Base-by-base conservation (phyloP, 1,284 basidiomycete species). In the Jaminaea rosea region DNA sequence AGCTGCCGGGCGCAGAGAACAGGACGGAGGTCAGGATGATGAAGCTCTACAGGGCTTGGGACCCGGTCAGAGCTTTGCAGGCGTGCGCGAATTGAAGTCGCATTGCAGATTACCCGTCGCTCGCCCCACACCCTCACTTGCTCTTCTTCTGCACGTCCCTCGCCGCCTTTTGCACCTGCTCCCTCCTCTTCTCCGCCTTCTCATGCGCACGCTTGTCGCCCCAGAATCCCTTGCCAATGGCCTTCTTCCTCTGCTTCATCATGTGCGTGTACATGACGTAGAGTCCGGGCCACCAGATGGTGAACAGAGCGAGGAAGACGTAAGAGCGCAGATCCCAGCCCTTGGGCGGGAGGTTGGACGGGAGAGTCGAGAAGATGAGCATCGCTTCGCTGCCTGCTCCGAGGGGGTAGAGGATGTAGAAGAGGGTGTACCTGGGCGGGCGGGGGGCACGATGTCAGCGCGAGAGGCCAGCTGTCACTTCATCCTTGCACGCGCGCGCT, bases 231-330 rank as follows among this genome's bases (percentile, higher is more conserved):
- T 67, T 75, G 26, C 83, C 83, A 49, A 90, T 78, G 2, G 88
- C 82, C 76, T 86, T 89, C 59, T 82, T 79, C 50, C 90, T 79
- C 74, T 90, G 88, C 55, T 77, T 79, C 47, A 90, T 83, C 90
- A 94, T 94, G 76, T 94, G 82, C 10, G 83, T 85, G 77, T 88
- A 91, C 80, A 94, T 81, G 56, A 87, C 78, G 73, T 89, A 93
- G 49, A 94, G 78, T 91, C 90, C 83, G 51, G 89, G 89, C 84
- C 88, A 90, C 90, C 91, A 96, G 46, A 84, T 78, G n/a, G 81
- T 58, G 75, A 92, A 90, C 58, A 92, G 76, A 3, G 75, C 71
- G 0, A 79, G 81, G 21, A 84, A 81, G 46, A 80, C 64, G 66
- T 62, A 53, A 46, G 58, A 55, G 47, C 53, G 47, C 19, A 53